A percentile compares a stretch with the other conserved stretches of the same genome.
Evolutionary conservation across 495 filamentous ascomycete genomes (phyloP).

Genomic region (Aspergillus panamensis): DNA sequence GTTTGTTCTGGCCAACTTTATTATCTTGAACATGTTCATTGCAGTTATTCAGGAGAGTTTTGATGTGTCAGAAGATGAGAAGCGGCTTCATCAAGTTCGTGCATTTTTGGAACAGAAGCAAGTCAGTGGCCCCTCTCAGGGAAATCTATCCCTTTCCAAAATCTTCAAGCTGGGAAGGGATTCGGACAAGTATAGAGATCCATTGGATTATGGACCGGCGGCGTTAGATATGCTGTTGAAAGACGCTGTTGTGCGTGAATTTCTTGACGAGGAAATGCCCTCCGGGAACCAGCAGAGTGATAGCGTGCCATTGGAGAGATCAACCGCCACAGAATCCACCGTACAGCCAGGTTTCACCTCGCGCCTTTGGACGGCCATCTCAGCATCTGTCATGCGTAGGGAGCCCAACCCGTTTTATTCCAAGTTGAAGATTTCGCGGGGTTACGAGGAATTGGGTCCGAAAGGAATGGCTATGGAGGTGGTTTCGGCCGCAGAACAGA

Average conservation of each 20-base stretch:
- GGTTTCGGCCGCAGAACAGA: constrained; percentile 72
- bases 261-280: constrained; percentile 67
- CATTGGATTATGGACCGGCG: constrained; percentile 80
- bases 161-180: constrained; percentile 78
- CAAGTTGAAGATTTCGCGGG: constrained; percentile 65
- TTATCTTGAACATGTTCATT: constrained; percentile 99
- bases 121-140: constrained; percentile 58
- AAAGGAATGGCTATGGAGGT: constrained; percentile 85
- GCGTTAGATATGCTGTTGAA: constrained; percentile 94
- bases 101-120: constrained; percentile 91
- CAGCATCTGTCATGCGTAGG: constrained; percentile 50
- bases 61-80: constrained; percentile 98
- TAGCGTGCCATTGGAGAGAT: constrained; percentile 23
- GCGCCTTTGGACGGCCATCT: constrained; percentile 53
- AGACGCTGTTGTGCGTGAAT: constrained; percentile 90
- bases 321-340: constrained; percentile 31
- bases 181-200: constrained; percentile 64
- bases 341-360: constrained; percentile 53
- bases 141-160: constrained; percentile 80
- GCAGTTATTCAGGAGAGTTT: constrained; percentile 99
- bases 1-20: constrained; percentile 95
- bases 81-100: constrained; percentile 91
- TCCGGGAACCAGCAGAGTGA: constrained; percentile 26
- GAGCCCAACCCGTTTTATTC: constrained; percentile 98
- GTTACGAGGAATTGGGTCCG: constrained; percentile 76